Percentiles rank a stretch among this genome's conserved stretches.
Evolutionary conservation across 352 stramenopile genomes (phyloP).

Genomic region (Globisporangium spinosum): DNA sequence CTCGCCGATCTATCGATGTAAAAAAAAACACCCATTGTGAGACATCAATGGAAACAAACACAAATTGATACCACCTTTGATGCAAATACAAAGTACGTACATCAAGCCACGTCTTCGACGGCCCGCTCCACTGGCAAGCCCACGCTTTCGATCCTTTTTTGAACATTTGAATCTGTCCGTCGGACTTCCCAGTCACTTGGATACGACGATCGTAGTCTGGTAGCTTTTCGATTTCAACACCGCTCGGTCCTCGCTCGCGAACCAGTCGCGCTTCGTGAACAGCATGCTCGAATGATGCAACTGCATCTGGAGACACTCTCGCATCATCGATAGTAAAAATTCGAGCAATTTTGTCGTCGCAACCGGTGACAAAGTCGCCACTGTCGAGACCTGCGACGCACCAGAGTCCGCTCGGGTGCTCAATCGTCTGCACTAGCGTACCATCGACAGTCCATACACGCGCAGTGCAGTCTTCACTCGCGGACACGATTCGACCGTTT

Average conservation of each 20-base stretch:
- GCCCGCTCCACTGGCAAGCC: constrained; percentile 93
- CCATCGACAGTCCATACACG: constrained; percentile 67
- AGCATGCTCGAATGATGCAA: constrained; percentile 60
- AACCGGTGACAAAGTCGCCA: constrained; percentile 91
- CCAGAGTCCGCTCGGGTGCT: constrained; percentile 85
- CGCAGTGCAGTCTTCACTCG: constrained; percentile 80
- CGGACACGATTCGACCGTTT: constrained; percentile 59
- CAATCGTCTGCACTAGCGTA: constrained; percentile 64
- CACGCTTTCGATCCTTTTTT: constrained; percentile 91
- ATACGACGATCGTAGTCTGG: constrained; percentile 90
- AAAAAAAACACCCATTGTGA: neutral
- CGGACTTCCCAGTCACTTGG: constrained; percentile 70
- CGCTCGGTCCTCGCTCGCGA: constrained; percentile 76
- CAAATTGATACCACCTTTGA: neutral
- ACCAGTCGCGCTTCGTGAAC: constrained; percentile 55
- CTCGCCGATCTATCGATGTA: constrained; percentile 57
- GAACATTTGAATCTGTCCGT: constrained; percentile 96
- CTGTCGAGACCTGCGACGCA: constrained; percentile 75
- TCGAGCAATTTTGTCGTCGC: constrained; percentile 91
- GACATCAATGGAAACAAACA: neutral
- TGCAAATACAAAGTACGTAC: constrained; percentile 41
- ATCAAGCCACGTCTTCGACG: constrained; percentile 93
- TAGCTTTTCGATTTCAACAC: constrained; percentile 93
- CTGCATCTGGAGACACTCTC: constrained; percentile 59
- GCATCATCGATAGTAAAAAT: constrained; percentile 87